Conservation (phyloP, 495 filamentous ascomycete species). For the Astrothelium macrocarpum region DNA sequence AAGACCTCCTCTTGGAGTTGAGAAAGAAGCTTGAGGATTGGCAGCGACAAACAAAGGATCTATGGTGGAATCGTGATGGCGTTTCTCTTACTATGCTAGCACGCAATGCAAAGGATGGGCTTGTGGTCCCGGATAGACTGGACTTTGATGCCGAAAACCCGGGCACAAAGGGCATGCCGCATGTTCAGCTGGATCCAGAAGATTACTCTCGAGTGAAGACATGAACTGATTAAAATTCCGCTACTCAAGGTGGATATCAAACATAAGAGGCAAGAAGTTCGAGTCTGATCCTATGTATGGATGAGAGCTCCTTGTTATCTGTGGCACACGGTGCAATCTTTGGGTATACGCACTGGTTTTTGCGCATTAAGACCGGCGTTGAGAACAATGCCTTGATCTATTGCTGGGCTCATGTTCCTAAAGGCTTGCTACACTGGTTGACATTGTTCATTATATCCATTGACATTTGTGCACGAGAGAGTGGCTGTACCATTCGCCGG, state of each 20-base stretch:
- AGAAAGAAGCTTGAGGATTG: slow-evolving; percentile 30
- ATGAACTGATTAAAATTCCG: neutral
- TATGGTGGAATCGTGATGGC: slow-evolving; percentile 37
- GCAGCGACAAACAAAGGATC: slow-evolving; percentile 35
- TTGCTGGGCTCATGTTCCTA: neutral
- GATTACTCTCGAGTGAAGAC: neutral
- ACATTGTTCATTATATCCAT: slow-evolving; percentile 1
- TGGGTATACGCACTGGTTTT: too few species aligned
- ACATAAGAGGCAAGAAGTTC: neutral
- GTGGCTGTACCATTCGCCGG: neutral
- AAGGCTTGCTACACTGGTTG: neutral
- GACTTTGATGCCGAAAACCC: slow-evolving; percentile 33
- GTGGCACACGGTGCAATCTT: too few species aligned
- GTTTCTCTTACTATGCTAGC: slow-evolving; percentile 25
- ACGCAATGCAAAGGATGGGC: slow-evolving; percentile 27
- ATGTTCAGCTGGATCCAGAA: neutral
- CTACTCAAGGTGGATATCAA: neutral
- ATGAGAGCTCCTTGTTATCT: neutral
- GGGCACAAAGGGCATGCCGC: neutral
- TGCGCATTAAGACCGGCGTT: too few species aligned
- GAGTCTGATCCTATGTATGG: neutral
- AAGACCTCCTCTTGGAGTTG: slow-evolving; percentile 21
- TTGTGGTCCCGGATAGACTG: slow-evolving; percentile 35
- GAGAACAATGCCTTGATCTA: neutral
- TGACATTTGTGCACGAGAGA: neutral